Evolutionary conservation across 2,329 filamentous ascomycete species (phyloP), one percentile per base, ranked within the genome.

Genomic region (Colletotrichum eleusines): DNA sequence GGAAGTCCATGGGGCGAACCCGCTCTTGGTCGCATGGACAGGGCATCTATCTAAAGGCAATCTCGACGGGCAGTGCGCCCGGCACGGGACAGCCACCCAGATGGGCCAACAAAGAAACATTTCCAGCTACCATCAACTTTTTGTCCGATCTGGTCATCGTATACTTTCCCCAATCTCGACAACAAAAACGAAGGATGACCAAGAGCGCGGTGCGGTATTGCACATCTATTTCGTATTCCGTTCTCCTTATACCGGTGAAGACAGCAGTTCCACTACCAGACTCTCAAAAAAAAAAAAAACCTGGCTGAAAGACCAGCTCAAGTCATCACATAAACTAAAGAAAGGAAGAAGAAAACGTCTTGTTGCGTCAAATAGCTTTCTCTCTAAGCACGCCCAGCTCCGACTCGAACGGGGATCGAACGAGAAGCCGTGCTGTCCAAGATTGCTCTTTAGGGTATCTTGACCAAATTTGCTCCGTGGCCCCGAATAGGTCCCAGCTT

Each of bases 381-480:
- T 71, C 64, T 67, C 42, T 68, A 68, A 69, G 64, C 69, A 71
- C 58, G 51, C 23, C 57, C 42, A 64, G 57, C 51, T 61, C 46
- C 51, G 33, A 28, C 5, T 66, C 44, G 26, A 38, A 35, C 20
- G 42, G 40, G n/a, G 44, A 44, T 44, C 42, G 26, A 16, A 63
- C n/a, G 44, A 44, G 28, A 50, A 63, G 69, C 58, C 58, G 69
- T 71, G 64, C 69, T 59, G 44, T 69, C 62, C 65, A 71, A 71
- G 69, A 71, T 69, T 59, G 69, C 69, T 70, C 69, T 70, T 53
- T 66, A 57, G 67, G 69, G 69, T 72, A 72, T 72, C 69, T 69
- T 70, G 69, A 70, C 69, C 69, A 72, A 65, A 70, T 61, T 61
- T 66, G 60, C 55, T 70, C 59, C 60, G 42, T 70, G 42, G 38